Conservation (phyloP, 768 basidiomycete species). For the Leucosporidium creatinivorum region DNA sequence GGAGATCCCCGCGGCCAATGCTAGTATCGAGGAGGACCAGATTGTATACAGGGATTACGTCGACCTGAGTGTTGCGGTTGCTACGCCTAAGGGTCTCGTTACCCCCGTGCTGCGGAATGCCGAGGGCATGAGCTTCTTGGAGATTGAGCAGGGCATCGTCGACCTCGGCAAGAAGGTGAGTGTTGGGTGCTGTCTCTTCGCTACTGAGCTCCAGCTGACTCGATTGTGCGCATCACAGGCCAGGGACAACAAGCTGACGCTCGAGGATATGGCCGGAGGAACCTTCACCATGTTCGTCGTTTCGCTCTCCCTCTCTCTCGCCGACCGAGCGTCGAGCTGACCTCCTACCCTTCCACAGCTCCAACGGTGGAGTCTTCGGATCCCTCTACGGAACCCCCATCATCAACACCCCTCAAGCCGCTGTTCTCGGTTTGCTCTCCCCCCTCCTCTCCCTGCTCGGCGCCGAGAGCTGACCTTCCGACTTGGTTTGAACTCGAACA, state of each 20-base stretch:
- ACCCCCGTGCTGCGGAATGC: constrained; percentile 91
- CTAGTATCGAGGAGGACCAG: constrained; percentile 75
- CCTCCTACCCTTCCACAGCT: constrained; percentile 48
- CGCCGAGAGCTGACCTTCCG: constrained; percentile 4
- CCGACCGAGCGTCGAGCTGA: background rate
- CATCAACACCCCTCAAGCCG: constrained; percentile 91
- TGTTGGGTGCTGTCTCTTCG: background rate
- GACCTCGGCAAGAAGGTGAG: constrained; percentile 71
- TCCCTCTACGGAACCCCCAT: constrained; percentile 97
- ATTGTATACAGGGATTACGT: constrained; percentile 89
- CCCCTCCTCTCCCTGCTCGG: background rate
- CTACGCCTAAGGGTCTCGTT: constrained; percentile 93
- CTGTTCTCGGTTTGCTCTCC: constrained; percentile 66
- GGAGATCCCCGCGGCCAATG: constrained; percentile 91
- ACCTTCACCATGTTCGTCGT: constrained; percentile 92
- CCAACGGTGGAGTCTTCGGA: constrained; percentile 97
- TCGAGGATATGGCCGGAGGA: constrained; percentile 97
- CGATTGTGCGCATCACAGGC: constrained; percentile 48
- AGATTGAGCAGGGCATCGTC: constrained; percentile 89
- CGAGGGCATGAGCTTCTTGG: constrained; percentile 75
- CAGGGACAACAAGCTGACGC: constrained; percentile 80
- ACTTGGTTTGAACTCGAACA: constrained; percentile 34
- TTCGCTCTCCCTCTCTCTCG: background rate
- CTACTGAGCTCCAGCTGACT: background rate
- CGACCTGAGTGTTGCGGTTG: constrained; percentile 90